A percentile compares a stretch with the other conserved stretches of the same genome.
Conservation (phyloP, 2,329 filamentous ascomycete genomes). For the Blumeriella jaapii region DNA sequence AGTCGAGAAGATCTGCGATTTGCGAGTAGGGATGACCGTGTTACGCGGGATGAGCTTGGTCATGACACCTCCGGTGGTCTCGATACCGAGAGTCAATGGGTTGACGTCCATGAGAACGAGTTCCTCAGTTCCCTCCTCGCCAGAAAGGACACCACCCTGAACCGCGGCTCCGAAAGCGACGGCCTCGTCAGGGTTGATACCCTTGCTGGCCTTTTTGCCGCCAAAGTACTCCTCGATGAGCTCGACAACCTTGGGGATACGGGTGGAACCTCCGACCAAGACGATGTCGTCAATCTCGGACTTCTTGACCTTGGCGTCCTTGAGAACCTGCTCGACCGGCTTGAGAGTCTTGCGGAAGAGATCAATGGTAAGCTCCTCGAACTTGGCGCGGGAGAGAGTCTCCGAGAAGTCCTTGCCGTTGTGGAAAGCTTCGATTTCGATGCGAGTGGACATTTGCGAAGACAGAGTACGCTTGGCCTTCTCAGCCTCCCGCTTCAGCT, state of each 20-base stretch:
- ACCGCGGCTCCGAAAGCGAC: constrained; percentile 96
- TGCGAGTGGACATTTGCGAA: constrained; percentile 83
- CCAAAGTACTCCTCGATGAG: constrained; percentile 93
- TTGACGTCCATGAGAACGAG: constrained; percentile 96
- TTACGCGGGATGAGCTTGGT: constrained; percentile 92
- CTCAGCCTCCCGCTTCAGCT: constrained; percentile 98
- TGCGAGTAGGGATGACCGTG: constrained; percentile 89
- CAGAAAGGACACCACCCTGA: constrained; percentile 89
- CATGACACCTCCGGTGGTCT: constrained; percentile 96
- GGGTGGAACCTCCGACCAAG: constrained; percentile 93
- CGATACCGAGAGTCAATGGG: constrained; percentile 90
- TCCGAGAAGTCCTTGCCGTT: constrained; percentile 97
- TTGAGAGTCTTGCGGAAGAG: constrained; percentile 99
- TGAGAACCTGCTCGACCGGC: constrained; percentile 96
- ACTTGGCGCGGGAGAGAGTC: constrained; percentile 96
- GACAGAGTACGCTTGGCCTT: constrained; percentile 98
- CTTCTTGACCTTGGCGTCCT: constrained; percentile 98
- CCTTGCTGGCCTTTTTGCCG: constrained; percentile 97
- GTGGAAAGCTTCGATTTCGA: constrained; percentile 96
- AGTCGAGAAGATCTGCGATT: constrained; percentile 96
- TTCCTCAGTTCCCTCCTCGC: constrained; percentile 68
- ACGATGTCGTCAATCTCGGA: constrained; percentile 91
- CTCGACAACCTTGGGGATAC: constrained; percentile 94
- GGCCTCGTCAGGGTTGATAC: constrained; percentile 98
- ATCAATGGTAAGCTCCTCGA: constrained; percentile 97